A percentile compares a stretch with the other conserved stretches of the same genome.
phyloP scores from a whole-genome alignment of 768 basidiomycete genomes.

The Symmetrospora coprosmae region DNA sequence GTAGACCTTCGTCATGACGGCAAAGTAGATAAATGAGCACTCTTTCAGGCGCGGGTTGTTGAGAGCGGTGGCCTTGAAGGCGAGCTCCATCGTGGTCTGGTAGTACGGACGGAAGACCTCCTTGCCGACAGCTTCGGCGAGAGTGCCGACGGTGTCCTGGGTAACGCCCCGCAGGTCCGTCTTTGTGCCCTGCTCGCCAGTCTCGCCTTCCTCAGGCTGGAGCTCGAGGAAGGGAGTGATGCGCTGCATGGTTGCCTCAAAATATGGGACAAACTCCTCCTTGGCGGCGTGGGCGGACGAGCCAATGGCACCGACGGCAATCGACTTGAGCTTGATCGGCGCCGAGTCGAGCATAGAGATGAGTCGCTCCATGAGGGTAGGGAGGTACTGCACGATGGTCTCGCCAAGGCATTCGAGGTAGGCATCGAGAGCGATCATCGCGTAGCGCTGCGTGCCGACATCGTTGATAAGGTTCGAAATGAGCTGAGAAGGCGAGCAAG shows the following conservation, averaged over 20 bases:
- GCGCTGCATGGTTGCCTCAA: constrained; percentile 74
- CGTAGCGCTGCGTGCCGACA: constrained; percentile 67
- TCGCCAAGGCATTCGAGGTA: constrained; percentile 80
- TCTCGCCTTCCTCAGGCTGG: constrained; percentile 35
- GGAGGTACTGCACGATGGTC: constrained; percentile 78
- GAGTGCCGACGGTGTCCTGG: constrained; percentile 97
- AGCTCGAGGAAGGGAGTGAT: constrained; percentile 78
- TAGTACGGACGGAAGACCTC: constrained; percentile 92
- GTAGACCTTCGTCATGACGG: constrained; percentile 94
- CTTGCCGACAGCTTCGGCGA: constrained; percentile 89
- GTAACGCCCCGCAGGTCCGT: constrained; percentile 88
- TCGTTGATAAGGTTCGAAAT: constrained; percentile 86
- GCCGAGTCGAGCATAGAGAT: constrained; percentile 71
- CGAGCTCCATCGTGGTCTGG: constrained; percentile 86
- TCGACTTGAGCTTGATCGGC: constrained; percentile 72
- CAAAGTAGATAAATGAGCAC: constrained; percentile 95
- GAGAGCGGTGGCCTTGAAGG: constrained; percentile 75
- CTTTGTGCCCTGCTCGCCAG: constrained; percentile 66
- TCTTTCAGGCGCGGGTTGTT: constrained; percentile 71
- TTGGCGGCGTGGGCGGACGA: constrained; percentile 94
- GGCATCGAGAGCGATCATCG: constrained; percentile 93
- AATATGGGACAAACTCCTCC: constrained; percentile 80
- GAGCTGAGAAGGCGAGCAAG: constrained; percentile 42
- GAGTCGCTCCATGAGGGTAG: constrained; percentile 86
- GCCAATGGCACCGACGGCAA: constrained; percentile 93